phyloP scores from a whole-genome alignment of 2,329 filamentous ascomycete species.

The Neonectria ditissima region DNA sequence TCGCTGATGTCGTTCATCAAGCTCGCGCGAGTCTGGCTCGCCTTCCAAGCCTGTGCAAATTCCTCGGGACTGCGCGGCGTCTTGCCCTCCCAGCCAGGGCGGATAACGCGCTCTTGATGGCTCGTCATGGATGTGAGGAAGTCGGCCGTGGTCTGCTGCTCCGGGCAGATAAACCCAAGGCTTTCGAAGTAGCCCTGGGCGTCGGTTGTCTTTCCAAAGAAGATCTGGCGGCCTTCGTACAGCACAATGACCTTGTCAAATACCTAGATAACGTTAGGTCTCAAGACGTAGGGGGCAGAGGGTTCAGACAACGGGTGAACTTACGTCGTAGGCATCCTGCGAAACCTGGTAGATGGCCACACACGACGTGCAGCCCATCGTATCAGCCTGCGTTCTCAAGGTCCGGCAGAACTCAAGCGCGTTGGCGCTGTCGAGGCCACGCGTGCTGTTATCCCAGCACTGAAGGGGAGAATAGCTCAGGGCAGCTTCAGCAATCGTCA shows the following conservation, averaged over 20 bases:
- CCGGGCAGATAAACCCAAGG: conserved; percentile 67
- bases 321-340: conserved; percentile 45
- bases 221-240: conserved; percentile 76
- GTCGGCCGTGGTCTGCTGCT: conserved; percentile 73
- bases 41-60: conserved; percentile 49
- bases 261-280: conserved; percentile 55
- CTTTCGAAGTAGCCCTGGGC: conserved; percentile 43
- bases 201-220: conserved; percentile 39
- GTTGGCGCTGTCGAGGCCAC: conserved; percentile 73
- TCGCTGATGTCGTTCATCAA: conserved; percentile 47
- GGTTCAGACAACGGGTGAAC: too few species aligned
- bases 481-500: conserved; percentile 50
- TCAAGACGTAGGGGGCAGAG: too few species aligned
- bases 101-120: conserved; percentile 48
- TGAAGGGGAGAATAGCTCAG: conserved; percentile 61
- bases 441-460: conserved; percentile 78
- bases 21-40: conserved; percentile 36
- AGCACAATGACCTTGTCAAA: conserved; percentile 78
- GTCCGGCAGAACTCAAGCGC: conserved; percentile 75
- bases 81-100: conserved; percentile 47
- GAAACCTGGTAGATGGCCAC: conserved; percentile 75
- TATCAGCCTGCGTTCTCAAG: conserved; percentile 69
- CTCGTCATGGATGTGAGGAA: conserved; percentile 70
- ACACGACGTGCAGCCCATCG: conserved; percentile 67
- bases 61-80: conserved; percentile 52